These are phyloP conservation scores for Aspergillus fructus DNA, from an alignment of 2,329 filamentous ascomycete species.

Conservation along the genomic window DNA sequence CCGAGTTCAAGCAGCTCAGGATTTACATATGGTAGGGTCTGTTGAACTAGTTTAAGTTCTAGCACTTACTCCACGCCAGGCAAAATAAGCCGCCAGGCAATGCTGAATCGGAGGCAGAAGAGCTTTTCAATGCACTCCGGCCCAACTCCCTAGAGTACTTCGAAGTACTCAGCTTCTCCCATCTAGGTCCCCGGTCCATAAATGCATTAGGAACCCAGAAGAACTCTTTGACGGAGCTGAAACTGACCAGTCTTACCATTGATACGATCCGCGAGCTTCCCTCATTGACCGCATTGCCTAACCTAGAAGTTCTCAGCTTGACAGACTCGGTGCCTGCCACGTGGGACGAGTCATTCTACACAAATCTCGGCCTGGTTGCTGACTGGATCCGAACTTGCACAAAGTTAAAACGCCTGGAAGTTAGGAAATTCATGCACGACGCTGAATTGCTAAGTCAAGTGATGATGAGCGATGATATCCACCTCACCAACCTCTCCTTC, in stretches of 20 bases:
- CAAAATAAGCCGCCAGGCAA: conserved; percentile 33
- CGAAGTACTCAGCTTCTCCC: conserved; percentile 56
- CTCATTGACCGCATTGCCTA: conserved; percentile 22
- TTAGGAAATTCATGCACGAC: conserved; percentile 54
- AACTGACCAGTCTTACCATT: conserved; percentile 49
- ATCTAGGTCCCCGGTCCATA: conserved; percentile 56
- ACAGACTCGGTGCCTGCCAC: conserved; percentile 45
- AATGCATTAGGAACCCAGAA: conserved; percentile 53
- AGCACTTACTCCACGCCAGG: conserved; percentile 26
- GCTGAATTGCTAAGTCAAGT: conserved; percentile 36
- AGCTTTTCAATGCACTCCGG: conserved; percentile 57
- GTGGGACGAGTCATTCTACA: conserved; percentile 52
- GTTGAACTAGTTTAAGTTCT: neutral
- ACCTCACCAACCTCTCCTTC: conserved; percentile 30
- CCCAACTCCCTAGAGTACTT: conserved; percentile 60
- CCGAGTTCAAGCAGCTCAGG: conserved; percentile 59
- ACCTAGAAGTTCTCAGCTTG: conserved; percentile 51
- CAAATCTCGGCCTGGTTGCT: conserved; percentile 52
- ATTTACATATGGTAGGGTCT: conserved; percentile 52
- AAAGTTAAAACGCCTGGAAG: conserved; percentile 49
- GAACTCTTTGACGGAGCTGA: conserved; percentile 55
- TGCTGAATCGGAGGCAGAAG: conserved; percentile 59
- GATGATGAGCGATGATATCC: conserved; percentile 25
- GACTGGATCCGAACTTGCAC: conserved; percentile 58
- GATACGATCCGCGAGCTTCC: conserved; percentile 44